Base-by-base conservation (phyloP, 1,284 basidiomycete genomes). In the Trametes hirsuta region DNA sequence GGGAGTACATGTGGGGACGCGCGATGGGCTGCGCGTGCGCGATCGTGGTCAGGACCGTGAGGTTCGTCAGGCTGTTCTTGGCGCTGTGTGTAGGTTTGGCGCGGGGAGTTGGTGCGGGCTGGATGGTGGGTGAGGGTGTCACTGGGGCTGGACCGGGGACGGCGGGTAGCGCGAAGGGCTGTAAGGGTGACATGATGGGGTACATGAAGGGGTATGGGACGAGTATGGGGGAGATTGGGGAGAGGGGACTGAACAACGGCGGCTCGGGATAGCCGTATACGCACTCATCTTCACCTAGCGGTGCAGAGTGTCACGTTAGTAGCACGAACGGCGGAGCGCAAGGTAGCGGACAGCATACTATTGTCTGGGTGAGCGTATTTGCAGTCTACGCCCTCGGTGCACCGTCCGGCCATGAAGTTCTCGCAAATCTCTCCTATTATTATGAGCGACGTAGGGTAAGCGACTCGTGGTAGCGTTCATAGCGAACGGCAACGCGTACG, bases 381-480 rank as follows among this genome's bases (percentile, higher is more conserved):
- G 63, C 80, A 81, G 57, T 81, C 74, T 18, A 68, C 64, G 11
- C 77, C 79, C 21, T 76, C 66, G 11, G 63, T 59, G 66, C 79
- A 81, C 11, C 61, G 62, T 0, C 80, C 79, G 0, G 71, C 65
- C 53, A 68, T 44, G 65, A 70, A 79, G 15, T 68, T 71, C 36
- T 72, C 60, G 55, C 80, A 81, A 6, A 72, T 50, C 61, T 75
- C 67, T 36, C 80, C 80, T 80, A 46, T 36, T 45, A 15, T 14
- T 18, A 15, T 8, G 12, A 4, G 41, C 12, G 3, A 12, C 6
- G 9, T 39, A 12, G 41, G 12, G 25, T 46, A 22, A 49, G n/a
- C 4, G 3, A 18, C 11, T 22, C 14, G 5, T 46, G 18, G 6
- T 4, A 45, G 1, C 6, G 6, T 14, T 21, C 14, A 15, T 14